Conservation (phyloP, 2,329 filamentous ascomycete genomes). For the Sclerotinia nivalis region DNA sequence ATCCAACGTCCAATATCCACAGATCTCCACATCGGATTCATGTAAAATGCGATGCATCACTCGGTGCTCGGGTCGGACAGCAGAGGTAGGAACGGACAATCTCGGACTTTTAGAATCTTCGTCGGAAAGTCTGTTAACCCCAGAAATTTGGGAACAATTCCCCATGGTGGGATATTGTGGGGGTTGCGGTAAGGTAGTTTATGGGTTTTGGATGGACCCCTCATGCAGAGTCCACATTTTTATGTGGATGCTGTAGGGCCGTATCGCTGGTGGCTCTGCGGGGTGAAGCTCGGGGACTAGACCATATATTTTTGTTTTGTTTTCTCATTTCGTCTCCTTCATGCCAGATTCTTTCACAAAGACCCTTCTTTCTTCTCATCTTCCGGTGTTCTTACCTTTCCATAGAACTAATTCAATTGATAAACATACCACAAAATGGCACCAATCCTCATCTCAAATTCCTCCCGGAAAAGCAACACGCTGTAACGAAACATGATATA, state of each 20-base stretch:
- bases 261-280: neutral
- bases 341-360: too few species aligned
- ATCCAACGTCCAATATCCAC: neutral
- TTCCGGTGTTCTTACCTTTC: neutral
- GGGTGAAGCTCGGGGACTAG: neutral
- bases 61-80: neutral
- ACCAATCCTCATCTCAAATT: conserved; percentile 8
- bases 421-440: neutral
- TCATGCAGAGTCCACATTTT: neutral
- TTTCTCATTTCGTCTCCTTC: neutral
- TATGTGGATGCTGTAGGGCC: neutral
- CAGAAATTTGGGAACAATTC: neutral
- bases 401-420: neutral
- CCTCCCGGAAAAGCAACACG: conserved; percentile 14
- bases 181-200: neutral
- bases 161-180: neutral
- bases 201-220: too few species aligned
- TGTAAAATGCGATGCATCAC: neutral
- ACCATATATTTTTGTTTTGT: neutral
- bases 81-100: neutral
- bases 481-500: neutral
- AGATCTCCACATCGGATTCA: neutral
- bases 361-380: neutral
- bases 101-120: neutral
- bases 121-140: neutral